Evolutionary conservation across 2,329 filamentous ascomycete species (phyloP).

Genomic region (Calonectria leucothoes): DNA sequence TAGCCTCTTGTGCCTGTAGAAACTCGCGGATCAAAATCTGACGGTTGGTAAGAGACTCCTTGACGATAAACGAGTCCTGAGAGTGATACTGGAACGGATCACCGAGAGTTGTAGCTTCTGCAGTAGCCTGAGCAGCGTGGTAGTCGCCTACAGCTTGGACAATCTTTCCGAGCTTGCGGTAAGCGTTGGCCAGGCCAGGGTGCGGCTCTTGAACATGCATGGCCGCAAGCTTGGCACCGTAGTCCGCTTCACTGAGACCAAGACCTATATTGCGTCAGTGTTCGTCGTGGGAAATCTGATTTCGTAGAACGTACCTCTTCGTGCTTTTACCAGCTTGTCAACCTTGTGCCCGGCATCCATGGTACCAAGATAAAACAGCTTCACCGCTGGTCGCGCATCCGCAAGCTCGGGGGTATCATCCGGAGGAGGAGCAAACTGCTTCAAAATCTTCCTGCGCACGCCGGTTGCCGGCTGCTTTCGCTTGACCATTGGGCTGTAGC

Average conservation of each 20-base stretch:
- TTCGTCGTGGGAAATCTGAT: not conserved
- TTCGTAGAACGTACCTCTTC: slow-evolving; percentile 75
- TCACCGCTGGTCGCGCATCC: slow-evolving; percentile 89
- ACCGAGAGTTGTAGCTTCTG: slow-evolving; percentile 92
- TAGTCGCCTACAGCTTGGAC: slow-evolving; percentile 95
- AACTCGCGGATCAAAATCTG: slow-evolving; percentile 96
- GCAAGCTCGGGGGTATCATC: slow-evolving; percentile 97
- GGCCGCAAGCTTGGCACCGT: slow-evolving; percentile 87
- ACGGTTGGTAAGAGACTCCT: slow-evolving; percentile 96
- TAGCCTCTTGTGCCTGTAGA: slow-evolving; percentile 87
- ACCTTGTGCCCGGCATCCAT: slow-evolving; percentile 99
- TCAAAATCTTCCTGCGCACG: slow-evolving; percentile 92
- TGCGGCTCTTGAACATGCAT: slow-evolving; percentile 94
- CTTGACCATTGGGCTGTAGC: slow-evolving; percentile 94
- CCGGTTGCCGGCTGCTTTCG: slow-evolving; percentile 98
- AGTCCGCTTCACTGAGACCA: slow-evolving; percentile 90
- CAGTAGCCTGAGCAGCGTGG: slow-evolving; percentile 95
- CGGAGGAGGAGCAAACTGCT: slow-evolving; percentile 97
- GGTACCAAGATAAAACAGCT: slow-evolving; percentile 92
- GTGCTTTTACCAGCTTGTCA: slow-evolving; percentile 90
- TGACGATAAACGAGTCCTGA: slow-evolving; percentile 95
- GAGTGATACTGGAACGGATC: slow-evolving; percentile 97
- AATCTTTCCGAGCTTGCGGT: slow-evolving; percentile 93
- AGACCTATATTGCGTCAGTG: slow-evolving; percentile 71
- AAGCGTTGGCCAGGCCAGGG: slow-evolving; percentile 86